Conservation (phyloP, 106 monocot species). For the Vanilla planifolia region DNA sequence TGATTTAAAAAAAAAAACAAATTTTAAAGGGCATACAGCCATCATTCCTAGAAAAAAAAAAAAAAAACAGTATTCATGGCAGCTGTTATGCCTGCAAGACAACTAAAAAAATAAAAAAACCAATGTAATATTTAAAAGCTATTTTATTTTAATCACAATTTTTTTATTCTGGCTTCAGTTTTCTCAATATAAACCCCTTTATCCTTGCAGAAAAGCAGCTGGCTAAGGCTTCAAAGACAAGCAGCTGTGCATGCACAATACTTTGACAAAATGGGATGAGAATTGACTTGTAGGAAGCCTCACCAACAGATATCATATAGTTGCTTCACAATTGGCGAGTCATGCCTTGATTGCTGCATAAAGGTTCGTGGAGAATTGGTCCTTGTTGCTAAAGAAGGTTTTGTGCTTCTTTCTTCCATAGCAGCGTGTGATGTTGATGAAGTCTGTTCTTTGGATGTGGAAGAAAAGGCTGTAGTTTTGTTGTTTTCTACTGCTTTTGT, state of each 20-base stretch:
- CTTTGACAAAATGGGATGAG: slow-evolving; percentile 10
- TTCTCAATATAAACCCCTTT: not conserved
- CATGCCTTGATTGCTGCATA: no score
- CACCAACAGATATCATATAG: no score
- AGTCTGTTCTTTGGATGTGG: not conserved
- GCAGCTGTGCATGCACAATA: slow-evolving; percentile 24
- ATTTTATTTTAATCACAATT: not conserved
- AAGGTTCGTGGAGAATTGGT: no score
- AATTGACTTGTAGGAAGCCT: not conserved
- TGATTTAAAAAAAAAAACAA: no score
- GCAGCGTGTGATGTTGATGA: not conserved
- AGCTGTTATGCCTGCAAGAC: not conserved
- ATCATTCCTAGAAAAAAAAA: not conserved
- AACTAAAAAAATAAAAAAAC: no score
- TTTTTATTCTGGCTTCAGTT: no score
- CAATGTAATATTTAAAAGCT: no score
- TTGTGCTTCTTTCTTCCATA: not conserved
- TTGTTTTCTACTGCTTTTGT: no score
- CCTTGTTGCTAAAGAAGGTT: no score
- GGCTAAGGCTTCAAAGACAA: slow-evolving; percentile 20
- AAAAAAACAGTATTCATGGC: not conserved
- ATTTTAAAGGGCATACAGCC: not conserved
- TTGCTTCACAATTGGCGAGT: no score
- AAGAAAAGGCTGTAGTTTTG: no score
- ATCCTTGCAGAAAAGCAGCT: slow-evolving; percentile 25